Conservation (phyloP, 495 filamentous ascomycete genomes). For the Penicillium canariense region DNA sequence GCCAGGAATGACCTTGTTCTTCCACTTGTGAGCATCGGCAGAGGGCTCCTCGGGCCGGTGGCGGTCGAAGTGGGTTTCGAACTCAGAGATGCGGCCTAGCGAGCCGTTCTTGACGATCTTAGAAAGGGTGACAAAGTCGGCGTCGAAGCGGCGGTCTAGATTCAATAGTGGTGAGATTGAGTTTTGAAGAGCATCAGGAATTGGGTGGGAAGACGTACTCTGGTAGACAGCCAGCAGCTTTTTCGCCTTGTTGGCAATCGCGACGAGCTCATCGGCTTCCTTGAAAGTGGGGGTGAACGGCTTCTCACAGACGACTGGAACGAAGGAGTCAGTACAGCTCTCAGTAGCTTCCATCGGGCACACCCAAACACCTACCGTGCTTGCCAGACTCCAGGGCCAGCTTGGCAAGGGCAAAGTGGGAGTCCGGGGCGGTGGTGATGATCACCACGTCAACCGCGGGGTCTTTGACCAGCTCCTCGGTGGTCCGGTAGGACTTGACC, state of each 20-base stretch:
- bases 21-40: slow-evolving; percentile 59
- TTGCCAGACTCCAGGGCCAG: slow-evolving; percentile 71
- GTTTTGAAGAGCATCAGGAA: background rate
- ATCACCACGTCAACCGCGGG: slow-evolving; percentile 66
- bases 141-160: slow-evolving; percentile 74
- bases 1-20: slow-evolving; percentile 63
- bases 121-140: slow-evolving; percentile 77
- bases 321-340: background rate
- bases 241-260: slow-evolving; percentile 58
- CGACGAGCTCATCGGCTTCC: slow-evolving; percentile 70
- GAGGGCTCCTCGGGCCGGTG: slow-evolving; percentile 58
- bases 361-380: slow-evolving; percentile 48
- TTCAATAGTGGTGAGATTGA: background rate
- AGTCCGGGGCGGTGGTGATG: slow-evolving; percentile 71
- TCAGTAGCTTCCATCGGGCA: background rate
- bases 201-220: slow-evolving; percentile 42
- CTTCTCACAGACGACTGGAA: slow-evolving; percentile 75
- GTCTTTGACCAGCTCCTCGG: slow-evolving; percentile 65
- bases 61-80: slow-evolving; percentile 83
- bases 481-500: slow-evolving; percentile 60
- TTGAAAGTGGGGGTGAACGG: slow-evolving; percentile 73
- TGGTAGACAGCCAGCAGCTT: slow-evolving; percentile 78
- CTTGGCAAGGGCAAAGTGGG: slow-evolving; percentile 66
- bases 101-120: slow-evolving; percentile 54
- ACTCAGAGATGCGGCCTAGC: slow-evolving; percentile 70